Conservation (phyloP, 306 rosid genomes). For the Ziziphus jujuba region DNA sequence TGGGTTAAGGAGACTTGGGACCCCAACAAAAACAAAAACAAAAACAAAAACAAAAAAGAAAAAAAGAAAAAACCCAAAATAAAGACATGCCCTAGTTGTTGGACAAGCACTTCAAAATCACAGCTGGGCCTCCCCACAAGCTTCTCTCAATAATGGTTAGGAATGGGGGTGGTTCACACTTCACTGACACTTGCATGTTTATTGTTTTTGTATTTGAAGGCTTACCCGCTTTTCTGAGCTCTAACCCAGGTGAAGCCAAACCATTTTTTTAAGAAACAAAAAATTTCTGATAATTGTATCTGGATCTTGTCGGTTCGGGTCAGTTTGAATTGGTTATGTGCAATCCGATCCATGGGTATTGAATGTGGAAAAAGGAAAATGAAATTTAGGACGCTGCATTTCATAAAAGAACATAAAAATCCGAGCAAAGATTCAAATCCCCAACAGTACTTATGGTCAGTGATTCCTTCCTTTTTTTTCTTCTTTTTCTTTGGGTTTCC, state of each 20-base stretch:
- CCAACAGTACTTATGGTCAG: constrained; percentile 14
- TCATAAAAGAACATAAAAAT: not conserved
- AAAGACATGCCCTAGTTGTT: constrained; percentile 1
- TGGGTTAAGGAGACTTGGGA: constrained; percentile 24
- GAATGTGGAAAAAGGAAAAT: too few species aligned
- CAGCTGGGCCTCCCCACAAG: not conserved
- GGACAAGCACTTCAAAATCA: constrained; percentile 29
- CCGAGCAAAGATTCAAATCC: constrained; percentile 19
- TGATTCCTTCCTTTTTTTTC: constrained; percentile 7
- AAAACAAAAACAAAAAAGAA: not conserved
- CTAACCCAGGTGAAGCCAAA: too few species aligned
- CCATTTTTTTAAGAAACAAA: not conserved
- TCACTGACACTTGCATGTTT: too few species aligned
- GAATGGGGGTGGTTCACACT: too few species aligned
- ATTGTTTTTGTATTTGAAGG: too few species aligned
- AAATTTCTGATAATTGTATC: too few species aligned
- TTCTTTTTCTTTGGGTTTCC: not conserved
- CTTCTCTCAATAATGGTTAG: too few species aligned
- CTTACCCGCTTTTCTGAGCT: too few species aligned
- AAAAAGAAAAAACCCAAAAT: too few species aligned
- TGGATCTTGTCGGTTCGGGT: too few species aligned
- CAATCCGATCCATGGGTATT: too few species aligned
- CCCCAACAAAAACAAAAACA: not conserved
- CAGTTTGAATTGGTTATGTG: too few species aligned
- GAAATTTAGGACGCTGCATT: not conserved